phyloP scores from a whole-genome alignment of 768 basidiomycete genomes.

The Mycena vitilis region DNA sequence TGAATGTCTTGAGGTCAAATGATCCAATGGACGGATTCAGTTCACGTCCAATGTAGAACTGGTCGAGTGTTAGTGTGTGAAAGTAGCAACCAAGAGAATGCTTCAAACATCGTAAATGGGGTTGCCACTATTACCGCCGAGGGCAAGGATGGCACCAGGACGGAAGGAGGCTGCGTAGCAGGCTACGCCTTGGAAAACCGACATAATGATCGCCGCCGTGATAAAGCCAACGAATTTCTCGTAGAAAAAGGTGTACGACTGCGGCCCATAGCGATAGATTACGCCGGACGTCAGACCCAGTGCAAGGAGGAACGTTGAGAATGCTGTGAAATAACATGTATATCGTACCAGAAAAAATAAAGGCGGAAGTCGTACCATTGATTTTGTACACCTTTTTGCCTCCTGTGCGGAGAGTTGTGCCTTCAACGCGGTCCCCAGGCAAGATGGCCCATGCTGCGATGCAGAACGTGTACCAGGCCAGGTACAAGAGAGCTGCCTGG shows the following conservation, averaged over 20 bases:
- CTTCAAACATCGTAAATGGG: conserved; percentile 87
- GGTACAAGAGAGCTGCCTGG: conserved; percentile 79
- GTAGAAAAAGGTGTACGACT: conserved; percentile 89
- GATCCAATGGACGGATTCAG: conserved; percentile 90
- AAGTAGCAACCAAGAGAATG: background rate
- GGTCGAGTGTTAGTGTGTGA: conserved; percentile 16
- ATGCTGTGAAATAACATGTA: conserved; percentile 70
- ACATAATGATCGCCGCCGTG: conserved; percentile 85
- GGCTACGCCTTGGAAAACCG: conserved; percentile 75
- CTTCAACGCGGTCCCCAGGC: conserved; percentile 79
- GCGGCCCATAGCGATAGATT: conserved; percentile 79
- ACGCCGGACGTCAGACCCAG: conserved; percentile 78
- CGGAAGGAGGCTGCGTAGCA: conserved; percentile 82
- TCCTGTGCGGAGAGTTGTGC: conserved; percentile 79
- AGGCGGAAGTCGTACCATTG: conserved; percentile 73
- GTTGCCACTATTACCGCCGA: conserved; percentile 93
- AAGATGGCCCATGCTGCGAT: conserved; percentile 84
- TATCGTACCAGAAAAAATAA: conserved; percentile 10
- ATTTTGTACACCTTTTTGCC: conserved; percentile 89
- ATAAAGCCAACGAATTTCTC: conserved; percentile 92
- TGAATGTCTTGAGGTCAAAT: conserved; percentile 75
- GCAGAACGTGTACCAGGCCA: conserved; percentile 92
- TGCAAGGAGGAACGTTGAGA: conserved; percentile 87
- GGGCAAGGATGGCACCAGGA: conserved; percentile 78
- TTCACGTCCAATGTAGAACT: conserved; percentile 96